Evolutionary conservation across 768 basidiomycete genomes (phyloP).

Genomic region (Thelephora aurantiotincta): DNA sequence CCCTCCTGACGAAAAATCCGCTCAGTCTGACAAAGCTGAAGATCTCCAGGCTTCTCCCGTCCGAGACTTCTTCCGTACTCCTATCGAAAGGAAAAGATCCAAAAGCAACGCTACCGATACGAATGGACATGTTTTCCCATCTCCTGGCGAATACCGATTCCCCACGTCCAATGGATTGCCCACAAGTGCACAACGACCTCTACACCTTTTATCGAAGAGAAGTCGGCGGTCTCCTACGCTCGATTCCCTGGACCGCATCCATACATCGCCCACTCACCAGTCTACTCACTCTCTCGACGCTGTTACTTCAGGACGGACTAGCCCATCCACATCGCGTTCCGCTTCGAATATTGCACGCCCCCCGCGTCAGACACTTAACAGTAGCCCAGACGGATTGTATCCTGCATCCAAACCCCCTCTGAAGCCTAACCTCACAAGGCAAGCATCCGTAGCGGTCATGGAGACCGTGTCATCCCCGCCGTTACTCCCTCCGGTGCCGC

Average conservation of each 20-base stretch:
- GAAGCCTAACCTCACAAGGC: constrained; percentile 30
- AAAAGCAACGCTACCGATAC: constrained; percentile 25
- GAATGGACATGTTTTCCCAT: constrained; percentile 8
- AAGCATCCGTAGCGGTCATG: constrained; percentile 41
- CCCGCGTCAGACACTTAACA: neutral
- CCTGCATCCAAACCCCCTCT: neutral
- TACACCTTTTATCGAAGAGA: neutral
- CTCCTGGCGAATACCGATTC: constrained; percentile 22
- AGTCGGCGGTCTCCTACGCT: no score
- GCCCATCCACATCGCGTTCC: constrained; percentile 16
- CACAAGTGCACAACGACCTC: neutral
- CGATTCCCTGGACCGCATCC: constrained; percentile 7
- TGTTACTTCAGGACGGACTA: constrained; percentile 11
- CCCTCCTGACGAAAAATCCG: no score
- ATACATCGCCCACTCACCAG: constrained; percentile 30
- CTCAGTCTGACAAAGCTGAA: no score
- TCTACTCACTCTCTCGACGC: constrained; percentile 44
- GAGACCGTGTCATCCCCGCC: constrained; percentile 23
- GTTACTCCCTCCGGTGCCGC: constrained; percentile 26
- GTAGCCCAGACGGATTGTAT: no score
- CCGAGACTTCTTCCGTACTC: no score
- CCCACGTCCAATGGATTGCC: constrained; percentile 14
- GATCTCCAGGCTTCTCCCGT: no score
- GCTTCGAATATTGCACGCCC: constrained; percentile 20
- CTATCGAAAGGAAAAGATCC: constrained; percentile 21